A percentile compares a stretch with the other conserved stretches of the same genome.
Evolutionary conservation across 2,329 filamentous ascomycete genomes (phyloP).

Genomic region (Penicillium sp.): DNA sequence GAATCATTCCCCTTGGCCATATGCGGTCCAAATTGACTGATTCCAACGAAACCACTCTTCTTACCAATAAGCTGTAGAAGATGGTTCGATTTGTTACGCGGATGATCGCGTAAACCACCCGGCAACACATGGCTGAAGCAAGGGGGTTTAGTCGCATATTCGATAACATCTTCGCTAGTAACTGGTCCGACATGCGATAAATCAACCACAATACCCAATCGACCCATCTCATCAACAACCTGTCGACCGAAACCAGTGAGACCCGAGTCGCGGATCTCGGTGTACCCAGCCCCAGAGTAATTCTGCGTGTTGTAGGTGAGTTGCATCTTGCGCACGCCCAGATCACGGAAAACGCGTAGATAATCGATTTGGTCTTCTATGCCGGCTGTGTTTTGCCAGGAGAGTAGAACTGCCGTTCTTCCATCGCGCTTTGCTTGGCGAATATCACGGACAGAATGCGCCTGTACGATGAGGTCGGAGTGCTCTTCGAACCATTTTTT

Average conservation of each 20-base stretch:
- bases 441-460: not conserved
- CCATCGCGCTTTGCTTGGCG: not conserved
- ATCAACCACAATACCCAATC: not conserved
- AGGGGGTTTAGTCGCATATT: not conserved
- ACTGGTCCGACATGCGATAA: not conserved
- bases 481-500: not conserved
- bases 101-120: not conserved
- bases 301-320: not conserved
- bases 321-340: not conserved
- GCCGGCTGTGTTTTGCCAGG: not conserved
- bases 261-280: not conserved
- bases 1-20: not conserved
- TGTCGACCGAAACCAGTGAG: not conserved
- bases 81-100: not conserved
- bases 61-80: not conserved
- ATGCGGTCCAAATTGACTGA: not conserved
- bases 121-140: not conserved
- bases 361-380: not conserved
- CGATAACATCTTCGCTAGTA: not conserved
- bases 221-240: not conserved
- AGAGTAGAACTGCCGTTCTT: not conserved
- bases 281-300: not conserved
- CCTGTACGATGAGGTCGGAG: not conserved
- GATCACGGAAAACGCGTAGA: not conserved
- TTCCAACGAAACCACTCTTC: not conserved